Evolutionary conservation across 2,329 filamentous ascomycete species (phyloP).

Genomic region (Aspergillus luchuensis): DNA sequence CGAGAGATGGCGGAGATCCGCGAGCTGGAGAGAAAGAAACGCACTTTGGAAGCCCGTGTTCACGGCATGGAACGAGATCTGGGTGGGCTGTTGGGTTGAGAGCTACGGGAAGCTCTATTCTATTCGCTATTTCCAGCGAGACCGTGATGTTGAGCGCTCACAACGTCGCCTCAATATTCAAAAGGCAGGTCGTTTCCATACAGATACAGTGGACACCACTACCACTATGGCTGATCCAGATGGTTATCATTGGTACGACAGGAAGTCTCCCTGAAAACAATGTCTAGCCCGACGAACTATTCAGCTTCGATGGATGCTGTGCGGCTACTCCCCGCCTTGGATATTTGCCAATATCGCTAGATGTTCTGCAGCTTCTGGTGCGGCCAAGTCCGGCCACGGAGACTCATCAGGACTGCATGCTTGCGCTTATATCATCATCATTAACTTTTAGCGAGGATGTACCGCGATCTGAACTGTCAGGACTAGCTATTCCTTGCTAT

Average conservation of each 20-base stretch:
- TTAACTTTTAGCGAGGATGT: background rate
- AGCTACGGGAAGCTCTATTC: background rate
- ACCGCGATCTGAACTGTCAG: background rate
- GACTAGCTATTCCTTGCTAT: background rate
- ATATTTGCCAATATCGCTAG: background rate
- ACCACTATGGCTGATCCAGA: background rate
- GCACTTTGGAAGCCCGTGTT: conserved; percentile 63
- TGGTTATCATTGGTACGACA: background rate
- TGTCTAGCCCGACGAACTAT: background rate
- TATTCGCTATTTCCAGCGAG: background rate
- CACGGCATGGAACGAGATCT: conserved; percentile 68
- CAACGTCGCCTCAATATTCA: background rate
- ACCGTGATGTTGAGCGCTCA: background rate
- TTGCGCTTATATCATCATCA: background rate
- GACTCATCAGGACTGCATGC: background rate
- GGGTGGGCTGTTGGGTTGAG: conserved; percentile 60
- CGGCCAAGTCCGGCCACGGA: background rate
- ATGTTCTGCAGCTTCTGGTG: background rate
- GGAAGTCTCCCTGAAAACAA: background rate
- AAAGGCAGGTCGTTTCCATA: background rate
- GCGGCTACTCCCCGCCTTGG: background rate
- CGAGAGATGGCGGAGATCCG: conserved; percentile 57
- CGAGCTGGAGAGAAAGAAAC: conserved; percentile 66
- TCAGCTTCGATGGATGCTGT: background rate
- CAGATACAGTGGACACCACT: background rate